phyloP scores from a whole-genome alignment of 371 early-diverging fungal species.

The Catenaria anguillulae region DNA sequence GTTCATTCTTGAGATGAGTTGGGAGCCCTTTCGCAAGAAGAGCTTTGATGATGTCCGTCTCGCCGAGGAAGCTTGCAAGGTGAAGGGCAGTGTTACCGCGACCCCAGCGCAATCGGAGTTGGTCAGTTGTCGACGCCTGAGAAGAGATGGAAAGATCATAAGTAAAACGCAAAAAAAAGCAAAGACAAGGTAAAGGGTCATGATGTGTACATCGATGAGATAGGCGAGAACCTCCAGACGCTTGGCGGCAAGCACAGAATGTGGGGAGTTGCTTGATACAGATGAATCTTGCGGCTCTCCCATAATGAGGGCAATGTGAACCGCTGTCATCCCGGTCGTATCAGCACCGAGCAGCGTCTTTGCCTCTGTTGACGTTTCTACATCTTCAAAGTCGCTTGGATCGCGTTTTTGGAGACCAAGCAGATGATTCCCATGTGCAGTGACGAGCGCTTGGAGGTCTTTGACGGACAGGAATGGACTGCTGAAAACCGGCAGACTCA shows the following conservation, averaged over 20 bases:
- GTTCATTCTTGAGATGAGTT: too few relatives aligned
- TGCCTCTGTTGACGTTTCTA: neutral
- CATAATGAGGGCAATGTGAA: conserved; percentile 1
- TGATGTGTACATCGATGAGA: neutral
- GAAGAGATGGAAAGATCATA: neutral
- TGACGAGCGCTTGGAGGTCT: too few relatives aligned
- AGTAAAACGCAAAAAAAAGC: neutral
- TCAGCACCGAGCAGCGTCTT: neutral
- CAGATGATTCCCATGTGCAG: neutral
- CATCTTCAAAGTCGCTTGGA: neutral
- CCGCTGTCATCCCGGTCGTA: neutral
- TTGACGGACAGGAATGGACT: too few relatives aligned
- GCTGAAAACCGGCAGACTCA: too few relatives aligned
- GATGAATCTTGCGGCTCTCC: neutral
- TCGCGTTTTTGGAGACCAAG: neutral
- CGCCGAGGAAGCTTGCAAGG: conserved; percentile 5
- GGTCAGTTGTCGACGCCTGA: neutral
- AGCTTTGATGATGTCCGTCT: neutral
- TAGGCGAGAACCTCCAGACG: neutral
- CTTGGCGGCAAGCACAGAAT: neutral
- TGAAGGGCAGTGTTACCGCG: neutral
- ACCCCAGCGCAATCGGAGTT: neutral
- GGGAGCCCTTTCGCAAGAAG: too few relatives aligned
- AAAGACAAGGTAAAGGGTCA: neutral
- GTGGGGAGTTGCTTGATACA: neutral